These are phyloP conservation scores for Eutypella sp. DNA, from an alignment of 2,329 filamentous ascomycete species.

Conservation along the genomic window DNA sequence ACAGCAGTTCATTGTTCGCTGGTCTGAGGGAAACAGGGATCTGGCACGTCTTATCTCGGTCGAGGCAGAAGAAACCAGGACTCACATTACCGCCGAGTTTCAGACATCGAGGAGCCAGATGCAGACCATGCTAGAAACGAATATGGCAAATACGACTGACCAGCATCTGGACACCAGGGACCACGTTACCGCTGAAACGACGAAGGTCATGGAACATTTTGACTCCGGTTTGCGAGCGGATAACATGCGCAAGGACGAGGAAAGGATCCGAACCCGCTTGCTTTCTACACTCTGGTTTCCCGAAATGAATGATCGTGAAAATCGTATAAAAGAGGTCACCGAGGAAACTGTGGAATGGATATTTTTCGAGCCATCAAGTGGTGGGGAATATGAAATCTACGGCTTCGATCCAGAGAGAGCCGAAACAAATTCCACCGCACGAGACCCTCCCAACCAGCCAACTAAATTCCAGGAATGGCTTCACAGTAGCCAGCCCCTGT, in stretches of 20 bases:
- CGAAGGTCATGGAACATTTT: background rate
- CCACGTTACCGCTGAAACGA: background rate
- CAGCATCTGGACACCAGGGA: background rate
- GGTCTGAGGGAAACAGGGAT: constrained; percentile 8
- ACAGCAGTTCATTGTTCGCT: constrained; percentile 6
- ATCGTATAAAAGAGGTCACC: constrained; percentile 5
- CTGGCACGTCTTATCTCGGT: constrained; percentile 3
- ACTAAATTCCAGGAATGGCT: constrained; percentile 6
- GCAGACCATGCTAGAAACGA: background rate
- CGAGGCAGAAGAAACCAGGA: constrained; percentile 5
- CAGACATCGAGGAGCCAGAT: background rate
- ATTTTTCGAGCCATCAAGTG: no score
- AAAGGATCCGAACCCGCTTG: constrained; percentile 1
- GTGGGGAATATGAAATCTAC: no score
- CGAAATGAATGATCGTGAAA: constrained; percentile 12
- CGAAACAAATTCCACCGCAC: no score
- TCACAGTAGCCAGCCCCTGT: constrained; percentile 4
- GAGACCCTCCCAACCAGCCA: no score
- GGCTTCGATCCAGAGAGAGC: no score
- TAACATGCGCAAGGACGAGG: background rate
- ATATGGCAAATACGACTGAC: background rate
- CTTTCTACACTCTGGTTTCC: constrained; percentile 8
- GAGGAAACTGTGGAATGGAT: constrained; percentile 6
- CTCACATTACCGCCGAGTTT: constrained; percentile 5
- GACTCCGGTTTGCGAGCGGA: background rate